Base-by-base conservation (phyloP, 2,329 filamentous ascomycete genomes). In the Aureobasidium sp. region DNA sequence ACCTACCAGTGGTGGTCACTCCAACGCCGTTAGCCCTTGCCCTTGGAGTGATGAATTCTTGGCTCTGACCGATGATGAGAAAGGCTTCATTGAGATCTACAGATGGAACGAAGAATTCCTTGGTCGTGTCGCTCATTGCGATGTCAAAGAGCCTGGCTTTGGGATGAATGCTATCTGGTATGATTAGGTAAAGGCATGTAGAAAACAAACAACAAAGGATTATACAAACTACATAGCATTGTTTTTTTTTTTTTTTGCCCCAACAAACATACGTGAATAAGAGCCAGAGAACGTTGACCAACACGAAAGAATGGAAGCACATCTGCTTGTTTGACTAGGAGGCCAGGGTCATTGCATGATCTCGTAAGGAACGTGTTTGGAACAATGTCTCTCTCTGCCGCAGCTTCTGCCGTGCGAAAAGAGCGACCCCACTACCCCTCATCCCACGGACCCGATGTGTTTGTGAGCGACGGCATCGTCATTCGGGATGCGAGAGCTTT, bases 91-190 rank as follows among this genome's bases (percentile, higher is more conserved):
- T 23, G 91, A 96, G 78, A 89, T 96, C 62, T 95, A 95, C 73
- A 81, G 90, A 60, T 96, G 90, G 89, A 82, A 87, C 66, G 87
- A 91, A 63, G 90, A 94, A 79, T 90, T 87, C 68, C 76, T 96
- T 59, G 87, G 85, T 1, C 79, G 90, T 3, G 90, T 95, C 8
- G 90, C 90, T 17, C 81, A 89, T 65, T 79, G 89, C 65, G 85
- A 90, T 67, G 86, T 95, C 41, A 85, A 86, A 6, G 91, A 95
- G 77, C 89, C 89, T n/a, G 91, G 91, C 1, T 96, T 96, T 73
- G 90, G 90, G 1, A 96, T 96, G 91, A 96, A 96, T 76, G 90
- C 90, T n/a, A 91, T 95, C 66, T 96, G 91, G 91, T 94, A 94
- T 74, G 88, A 95, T 75, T 90, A 60, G 36, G 46, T 6, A 26